These are phyloP conservation scores for Knufia fluminis DNA, from an alignment of 2,329 filamentous ascomycete species.

Conservation along the genomic window DNA sequence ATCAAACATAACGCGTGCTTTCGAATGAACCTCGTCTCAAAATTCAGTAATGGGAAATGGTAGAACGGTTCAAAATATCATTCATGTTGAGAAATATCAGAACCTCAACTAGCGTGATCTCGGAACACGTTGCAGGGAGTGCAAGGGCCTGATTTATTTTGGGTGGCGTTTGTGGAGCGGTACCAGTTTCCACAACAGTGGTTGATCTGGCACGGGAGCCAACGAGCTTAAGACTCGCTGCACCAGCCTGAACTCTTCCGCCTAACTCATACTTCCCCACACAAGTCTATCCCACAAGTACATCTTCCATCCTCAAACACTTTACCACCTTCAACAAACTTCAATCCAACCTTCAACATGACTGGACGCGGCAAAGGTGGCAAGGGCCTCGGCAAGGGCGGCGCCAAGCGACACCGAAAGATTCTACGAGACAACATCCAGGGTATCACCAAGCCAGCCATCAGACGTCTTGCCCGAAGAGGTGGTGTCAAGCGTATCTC, in stretches of 20 bases:
- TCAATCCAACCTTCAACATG: slow-evolving; percentile 40
- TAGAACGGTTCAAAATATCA: slow-evolving; percentile 1
- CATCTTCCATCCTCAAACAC: slow-evolving; percentile 11
- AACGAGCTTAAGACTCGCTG: slow-evolving; percentile 1
- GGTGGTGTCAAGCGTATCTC: slow-evolving; percentile 64
- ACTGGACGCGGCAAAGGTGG: slow-evolving; percentile 52
- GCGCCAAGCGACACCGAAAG: slow-evolving; percentile 97
- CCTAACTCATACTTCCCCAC: slow-evolving; percentile 21
- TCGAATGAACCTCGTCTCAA: not conserved
- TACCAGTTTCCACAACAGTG: not conserved
- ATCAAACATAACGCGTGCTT: not conserved
- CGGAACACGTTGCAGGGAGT: not conserved
- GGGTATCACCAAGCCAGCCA: slow-evolving; percentile 47
- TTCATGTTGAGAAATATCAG: not conserved
- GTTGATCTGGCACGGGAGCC: not conserved
- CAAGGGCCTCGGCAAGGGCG: slow-evolving; percentile 50
- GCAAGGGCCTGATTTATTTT: not conserved
- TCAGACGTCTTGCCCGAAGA: slow-evolving; percentile 46
- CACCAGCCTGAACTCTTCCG: not conserved
- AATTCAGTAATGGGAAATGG: not conserved
- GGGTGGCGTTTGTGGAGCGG: not conserved
- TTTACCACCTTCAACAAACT: slow-evolving; percentile 13
- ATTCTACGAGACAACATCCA: slow-evolving; percentile 49
- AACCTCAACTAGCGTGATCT: not conserved
- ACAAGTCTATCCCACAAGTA: not conserved